These are phyloP conservation scores for Combretum micranthum DNA, from an alignment of 345 rosid genomes.

Conservation along the genomic window DNA sequence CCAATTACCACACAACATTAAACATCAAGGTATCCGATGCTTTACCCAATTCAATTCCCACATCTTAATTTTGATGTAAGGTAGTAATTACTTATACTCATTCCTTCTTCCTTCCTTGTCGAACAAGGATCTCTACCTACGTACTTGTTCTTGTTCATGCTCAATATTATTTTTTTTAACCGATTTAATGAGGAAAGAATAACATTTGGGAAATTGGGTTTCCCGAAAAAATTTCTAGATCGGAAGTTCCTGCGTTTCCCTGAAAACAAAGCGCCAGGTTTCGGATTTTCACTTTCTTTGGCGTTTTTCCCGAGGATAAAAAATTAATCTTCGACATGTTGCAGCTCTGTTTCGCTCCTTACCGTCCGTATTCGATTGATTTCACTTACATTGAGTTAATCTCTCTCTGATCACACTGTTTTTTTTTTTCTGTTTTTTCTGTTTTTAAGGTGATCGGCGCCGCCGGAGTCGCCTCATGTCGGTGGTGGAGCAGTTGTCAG, in stretches of 20 bases:
- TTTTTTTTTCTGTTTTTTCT: background rate
- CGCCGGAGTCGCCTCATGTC: slow-evolving; percentile 31
- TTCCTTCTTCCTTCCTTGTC: too few relatives aligned
- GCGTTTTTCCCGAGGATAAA: background rate
- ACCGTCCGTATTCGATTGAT: background rate
- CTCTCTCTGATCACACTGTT: background rate
- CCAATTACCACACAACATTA: too few relatives aligned
- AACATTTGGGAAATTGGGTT: slow-evolving; percentile 7
- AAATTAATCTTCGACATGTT: background rate
- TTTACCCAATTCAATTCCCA: too few relatives aligned
- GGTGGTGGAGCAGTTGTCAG: slow-evolving; percentile 26
- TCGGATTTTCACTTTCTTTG: slow-evolving; percentile 6
- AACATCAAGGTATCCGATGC: too few relatives aligned
- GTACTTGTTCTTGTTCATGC: too few relatives aligned
- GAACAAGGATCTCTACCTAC: too few relatives aligned
- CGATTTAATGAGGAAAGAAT: background rate
- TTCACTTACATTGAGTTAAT: background rate
- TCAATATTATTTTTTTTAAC: too few relatives aligned
- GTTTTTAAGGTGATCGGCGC: slow-evolving; percentile 19
- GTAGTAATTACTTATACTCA: too few relatives aligned
- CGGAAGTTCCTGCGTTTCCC: background rate
- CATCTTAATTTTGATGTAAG: too few relatives aligned
- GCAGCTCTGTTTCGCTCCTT: background rate
- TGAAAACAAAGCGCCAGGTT: slow-evolving; percentile 10
- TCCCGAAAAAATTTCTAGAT: background rate